Base-by-base conservation (phyloP, 2,329 filamentous ascomycete species). In the Claviceps purpurea region DNA sequence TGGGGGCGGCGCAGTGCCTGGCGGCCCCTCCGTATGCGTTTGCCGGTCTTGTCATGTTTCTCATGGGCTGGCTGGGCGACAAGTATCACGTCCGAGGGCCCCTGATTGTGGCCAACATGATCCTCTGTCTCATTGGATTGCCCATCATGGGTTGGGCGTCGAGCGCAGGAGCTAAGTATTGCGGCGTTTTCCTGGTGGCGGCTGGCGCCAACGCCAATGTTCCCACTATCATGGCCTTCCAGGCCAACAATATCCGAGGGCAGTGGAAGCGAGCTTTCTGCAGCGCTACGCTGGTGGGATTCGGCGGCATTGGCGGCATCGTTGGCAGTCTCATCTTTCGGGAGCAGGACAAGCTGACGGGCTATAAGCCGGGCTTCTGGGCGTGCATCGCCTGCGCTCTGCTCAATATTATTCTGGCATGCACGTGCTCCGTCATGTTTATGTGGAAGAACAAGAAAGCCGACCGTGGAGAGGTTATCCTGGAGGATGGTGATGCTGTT, bases 181-280 rank as follows among this genome's bases (percentile, higher is more conserved):
- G 87, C 56, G 86, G 85, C 51, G 76, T 88, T 53, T 90, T 90
- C 69, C 69, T 90, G 47, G 76, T 81, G n/a, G 84, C 85, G 0
- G 84, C 85, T 0, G 87, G 85, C 6, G 81, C 83, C 56, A 89
- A 89, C 66, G 77, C 82, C 57, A 93, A 93, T 63, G 74, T 91
- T 4, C 88, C 89, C 0, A 74, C 81, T 2, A 73, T 80, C 46
- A 80, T 94, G 71, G 78, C 86, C 0, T 93, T 88, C 70, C 87
- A 91, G 70, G 86, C 87, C 44, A 93, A 91, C 69, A 94, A 94
- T 67, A 84, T 94, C 61, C 82, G 86, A 50, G 88, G 87, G 0
- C 87, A 93, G 69, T 94, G 87, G 87, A 94, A 91, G 71, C 80
- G 89, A 48, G 87, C 87, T 1, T 83, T 93, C 58, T 84, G 81